phyloP scores from a whole-genome alignment of 257 asterid genomes.

The Rhazya stricta region DNA sequence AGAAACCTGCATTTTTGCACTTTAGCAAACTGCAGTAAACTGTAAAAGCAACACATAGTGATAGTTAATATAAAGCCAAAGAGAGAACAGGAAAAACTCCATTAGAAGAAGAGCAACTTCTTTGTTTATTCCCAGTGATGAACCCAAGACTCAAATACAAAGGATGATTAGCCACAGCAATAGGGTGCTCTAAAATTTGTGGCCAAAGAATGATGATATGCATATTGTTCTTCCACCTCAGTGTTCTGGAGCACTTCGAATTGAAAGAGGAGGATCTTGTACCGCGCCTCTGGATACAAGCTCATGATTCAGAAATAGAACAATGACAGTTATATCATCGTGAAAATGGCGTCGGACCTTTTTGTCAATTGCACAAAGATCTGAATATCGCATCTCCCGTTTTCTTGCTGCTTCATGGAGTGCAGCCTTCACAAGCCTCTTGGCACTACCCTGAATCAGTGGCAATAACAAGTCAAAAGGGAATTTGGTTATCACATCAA shows the following conservation, averaged over 20 bases:
- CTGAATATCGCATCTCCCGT: slow-evolving; percentile 36
- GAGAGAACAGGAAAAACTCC: not conserved
- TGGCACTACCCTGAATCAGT: slow-evolving; percentile 32
- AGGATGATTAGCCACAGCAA: slow-evolving; percentile 5
- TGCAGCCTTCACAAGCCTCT: slow-evolving; percentile 39
- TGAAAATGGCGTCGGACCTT: slow-evolving; percentile 39
- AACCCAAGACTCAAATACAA: not conserved
- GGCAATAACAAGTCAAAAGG: slow-evolving; percentile 5
- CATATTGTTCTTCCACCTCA: slow-evolving; percentile 10
- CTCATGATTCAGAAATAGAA: slow-evolving; percentile 33
- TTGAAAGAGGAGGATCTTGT: slow-evolving; percentile 28
- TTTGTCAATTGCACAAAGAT: slow-evolving; percentile 29
- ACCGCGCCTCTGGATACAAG: slow-evolving; percentile 26
- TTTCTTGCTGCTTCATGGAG: slow-evolving; percentile 40
- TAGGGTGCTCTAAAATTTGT: not conserved
- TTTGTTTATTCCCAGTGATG: not conserved
- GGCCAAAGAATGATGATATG: slow-evolving; percentile 6
- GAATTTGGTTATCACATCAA: not conserved
- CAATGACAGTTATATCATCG: slow-evolving; percentile 36
- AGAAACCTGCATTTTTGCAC: not conserved
- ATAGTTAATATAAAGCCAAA: not conserved
- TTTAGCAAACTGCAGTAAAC: not conserved
- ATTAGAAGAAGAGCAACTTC: not conserved
- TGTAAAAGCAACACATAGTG: too few relatives aligned
- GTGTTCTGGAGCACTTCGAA: slow-evolving; percentile 29